Evolutionary conservation across 176 grass and related monocot genomes (phyloP), one percentile per base, ranked within the genome.

Genomic region (Musa troglodytarum): DNA sequence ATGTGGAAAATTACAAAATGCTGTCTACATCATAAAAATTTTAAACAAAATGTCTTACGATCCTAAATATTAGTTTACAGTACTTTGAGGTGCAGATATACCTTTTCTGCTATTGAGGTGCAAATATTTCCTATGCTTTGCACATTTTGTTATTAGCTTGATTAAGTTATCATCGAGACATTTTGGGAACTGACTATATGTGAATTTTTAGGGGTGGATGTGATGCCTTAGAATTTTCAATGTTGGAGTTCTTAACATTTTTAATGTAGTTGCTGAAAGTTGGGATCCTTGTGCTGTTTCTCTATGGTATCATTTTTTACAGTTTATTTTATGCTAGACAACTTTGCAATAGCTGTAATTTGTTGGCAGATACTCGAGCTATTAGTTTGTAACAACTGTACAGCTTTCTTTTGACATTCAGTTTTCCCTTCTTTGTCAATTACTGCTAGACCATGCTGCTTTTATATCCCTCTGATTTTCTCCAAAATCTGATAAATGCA

Each of bases 401-500:
- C 34, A 43, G 3, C 34, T 43, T 43, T 43, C 34, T 43, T 43
- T 43, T 43, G 34, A 43, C 34, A 5, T 43, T 6, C 34, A 43
- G 34, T 43, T 43, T 43, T 43, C 11, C 17, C 14, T 17, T 43
- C 28, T 68, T 68, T 63, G 11, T 72, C 1, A 72, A 24, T 67
- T 11, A 67, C 26, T 29, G 21, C 6, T 67, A 54, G n/a, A 3
- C 14, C 19, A 24, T 28, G 52, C 22, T 73, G 51, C 22, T 50
- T 64, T 20, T 49, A 61, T 50, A 2, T 50, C 2, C 5, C 10
- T 43, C 11, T 65, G 12, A 52, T 52, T 25, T 53, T 77, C 49
- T 63, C 5, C 13, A 26, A 71, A 53, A 79, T 77, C 67, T 55
- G 52, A 50, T 29, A 49, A 80, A 70, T 79, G 77, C 81, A 97